A percentile compares a stretch with the other conserved stretches of the same genome.
phyloP scores from a whole-genome alignment of 352 stramenopile genomes.

The Phytophthora capsici region DNA sequence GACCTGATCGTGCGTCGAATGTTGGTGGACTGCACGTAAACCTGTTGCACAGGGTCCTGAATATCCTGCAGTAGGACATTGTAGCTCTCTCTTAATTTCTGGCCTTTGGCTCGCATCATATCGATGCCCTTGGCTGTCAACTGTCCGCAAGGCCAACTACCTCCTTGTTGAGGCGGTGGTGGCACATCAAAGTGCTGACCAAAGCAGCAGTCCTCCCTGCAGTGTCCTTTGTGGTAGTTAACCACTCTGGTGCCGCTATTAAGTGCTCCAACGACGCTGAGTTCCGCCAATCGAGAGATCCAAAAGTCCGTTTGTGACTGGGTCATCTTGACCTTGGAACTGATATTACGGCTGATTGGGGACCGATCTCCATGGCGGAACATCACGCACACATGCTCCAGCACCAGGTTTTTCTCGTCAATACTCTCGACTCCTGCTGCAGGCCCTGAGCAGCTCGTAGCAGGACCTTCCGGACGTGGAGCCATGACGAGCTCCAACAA shows the following conservation, averaged over 20 bases:
- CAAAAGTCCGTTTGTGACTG: slow-evolving; percentile 64
- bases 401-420: slow-evolving; percentile 35
- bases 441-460: background rate
- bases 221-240: slow-evolving; percentile 22
- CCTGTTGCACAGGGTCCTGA: slow-evolving; percentile 44
- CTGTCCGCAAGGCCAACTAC: slow-evolving; percentile 76
- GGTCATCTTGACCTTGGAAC: slow-evolving; percentile 51
- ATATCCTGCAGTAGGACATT: slow-evolving; percentile 37
- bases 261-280: slow-evolving; percentile 52
- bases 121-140: slow-evolving; percentile 70
- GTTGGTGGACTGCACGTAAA: slow-evolving; percentile 84
- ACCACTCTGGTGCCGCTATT: slow-evolving; percentile 55
- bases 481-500: slow-evolving; percentile 13
- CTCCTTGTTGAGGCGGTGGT: slow-evolving; percentile 58
- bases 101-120: slow-evolving; percentile 68
- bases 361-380: slow-evolving; percentile 84
- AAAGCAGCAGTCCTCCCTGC: slow-evolving; percentile 1
- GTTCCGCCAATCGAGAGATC: slow-evolving; percentile 54
- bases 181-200: slow-evolving; percentile 23
- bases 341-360: slow-evolving; percentile 68
- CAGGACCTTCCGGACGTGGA: slow-evolving; percentile 17
- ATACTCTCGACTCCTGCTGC: background rate
- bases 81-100: slow-evolving; percentile 53
- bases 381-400: slow-evolving; percentile 73
- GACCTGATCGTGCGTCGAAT: slow-evolving; percentile 77